Conservation (phyloP, 2,329 filamentous ascomycete genomes). For the Shiraia bambusicola region DNA sequence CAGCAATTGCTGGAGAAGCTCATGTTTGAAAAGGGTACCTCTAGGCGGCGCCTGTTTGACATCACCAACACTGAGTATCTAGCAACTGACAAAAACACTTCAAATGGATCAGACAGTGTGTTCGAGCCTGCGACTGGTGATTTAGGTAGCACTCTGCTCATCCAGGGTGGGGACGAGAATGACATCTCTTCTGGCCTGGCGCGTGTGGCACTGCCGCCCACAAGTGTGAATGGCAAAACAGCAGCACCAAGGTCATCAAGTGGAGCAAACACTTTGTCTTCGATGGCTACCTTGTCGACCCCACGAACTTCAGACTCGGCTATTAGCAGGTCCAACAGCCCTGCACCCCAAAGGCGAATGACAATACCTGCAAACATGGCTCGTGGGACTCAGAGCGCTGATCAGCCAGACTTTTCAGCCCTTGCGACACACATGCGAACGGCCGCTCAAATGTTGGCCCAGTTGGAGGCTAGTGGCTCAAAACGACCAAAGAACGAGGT, state of each 20-base stretch:
- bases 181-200: constrained; percentile 35
- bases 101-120: constrained; percentile 65
- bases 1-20: constrained; percentile 63
- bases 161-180: constrained; percentile 58
- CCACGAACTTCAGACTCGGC: constrained; percentile 70
- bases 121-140: constrained; percentile 82
- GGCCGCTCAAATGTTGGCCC: constrained; percentile 82
- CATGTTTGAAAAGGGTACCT: constrained; percentile 65
- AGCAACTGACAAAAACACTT: constrained; percentile 47
- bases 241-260: constrained; percentile 60
- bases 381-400: constrained; percentile 56
- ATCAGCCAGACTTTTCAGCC: constrained; percentile 79
- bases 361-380: constrained; percentile 54
- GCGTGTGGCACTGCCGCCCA: constrained; percentile 30
- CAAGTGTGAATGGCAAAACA: constrained; percentile 25
- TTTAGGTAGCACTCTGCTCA: constrained; percentile 70
- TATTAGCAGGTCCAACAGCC: constrained; percentile 68
- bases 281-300: constrained; percentile 62
- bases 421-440: constrained; percentile 85
- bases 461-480: constrained; percentile 76
- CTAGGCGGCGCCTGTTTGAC: constrained; percentile 54
- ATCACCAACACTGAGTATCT: constrained; percentile 62
- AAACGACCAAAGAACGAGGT: constrained; percentile 80
- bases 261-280: constrained; percentile 61
- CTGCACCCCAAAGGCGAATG: constrained; percentile 61